Evolutionary conservation across 441 rosid genomes (phyloP), one percentile per base, ranked within the genome.

Genomic region (Erodium trifolium): DNA sequence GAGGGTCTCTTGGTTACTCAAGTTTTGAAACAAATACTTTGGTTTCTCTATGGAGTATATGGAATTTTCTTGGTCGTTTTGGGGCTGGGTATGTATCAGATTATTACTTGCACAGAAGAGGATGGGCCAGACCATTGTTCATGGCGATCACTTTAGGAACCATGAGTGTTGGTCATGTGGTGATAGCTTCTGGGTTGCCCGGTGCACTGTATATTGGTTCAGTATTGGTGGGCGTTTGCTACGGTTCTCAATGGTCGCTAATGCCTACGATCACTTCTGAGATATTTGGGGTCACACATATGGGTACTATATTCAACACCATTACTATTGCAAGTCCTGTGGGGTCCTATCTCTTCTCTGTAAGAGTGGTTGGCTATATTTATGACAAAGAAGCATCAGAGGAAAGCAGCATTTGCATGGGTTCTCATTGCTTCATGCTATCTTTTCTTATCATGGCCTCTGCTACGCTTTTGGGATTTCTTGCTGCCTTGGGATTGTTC

Each of bases 161-260:
- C 5, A 78, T 87, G 86, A 70, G 79, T 47, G 62, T 85, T 23
- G 87, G 92, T 9, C 86, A 83, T 75, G 71, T 72, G 17, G 62
- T 84, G 35, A 80, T 85, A 29, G 86, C 86, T 72, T 84, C 85
- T 12, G 92, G 89, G 80, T 37, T 37, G 41, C 41, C 41, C 9
- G 41, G 41, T 37, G 89, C 27, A 80, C 85, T 41, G 75, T 88
- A 85, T 47, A 71, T 75, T 0, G 90, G 90, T 67, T 83, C 87
- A 3, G 70, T 88, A 43, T 66, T 88, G 67, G 87, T 86, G 16
- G 93, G 97, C 4, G 82, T 86, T 68, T 86, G 85, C 68, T 91
- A 86, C 39, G 97, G 96, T 23, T 85, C 90, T 3, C 97, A 89
- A 19, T 87, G 93, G 97, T 87, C 96, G 1, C 63, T 89, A 68